Evolutionary conservation across 371 early-diverging fungal genomes (phyloP), one percentile per base, ranked within the genome.

Genomic region (Lichtheimia ramosa): DNA sequence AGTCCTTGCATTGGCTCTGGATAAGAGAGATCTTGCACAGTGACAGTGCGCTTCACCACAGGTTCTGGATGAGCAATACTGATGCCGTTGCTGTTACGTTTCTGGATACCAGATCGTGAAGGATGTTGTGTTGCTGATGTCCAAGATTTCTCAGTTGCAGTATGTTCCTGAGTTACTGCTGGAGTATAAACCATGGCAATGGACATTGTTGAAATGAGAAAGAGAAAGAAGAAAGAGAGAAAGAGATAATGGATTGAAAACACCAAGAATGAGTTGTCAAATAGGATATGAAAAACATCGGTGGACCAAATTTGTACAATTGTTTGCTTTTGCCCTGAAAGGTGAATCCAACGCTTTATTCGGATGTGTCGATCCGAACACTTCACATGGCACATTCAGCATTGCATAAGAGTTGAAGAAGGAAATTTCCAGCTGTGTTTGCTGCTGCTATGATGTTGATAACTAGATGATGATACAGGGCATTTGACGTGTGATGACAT

Each of bases 231-330:
- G 28, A 28, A 55, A 58, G 43, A 51, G 59, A 58, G 42, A 51
- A 25, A 20, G 24, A 25, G 2, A 24, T 1, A 25, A n/a, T 39
- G 14, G 51, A 14, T 16, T 42, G 15, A 24, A 49, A 48, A 49
- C 2, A 40, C 16, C 12, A 53, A 5, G 51, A 40, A 18, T 18
- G 20, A 24, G n/a, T 25, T 39, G 43, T 28, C 34, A 54, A 54
- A 40, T 41, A 16, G 34, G 15, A 40, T 55, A 43, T 42, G 41
- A 8, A 41, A 55, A 43, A 54, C 40, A 55, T 43, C 40, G 24
- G 39, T 25, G 25, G 41, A 25, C 54, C 62, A 48, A 56, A 62
- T 62, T 62, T 62, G 56, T 55, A 48, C 49, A 62, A 28, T 60
- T 60, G 54, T 55, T 62, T 54, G 62, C 46, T 46, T 62, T 55